These are phyloP conservation scores for Leccinum variabile DNA, from an alignment of 1,284 basidiomycete species.

Conservation along the genomic window DNA sequence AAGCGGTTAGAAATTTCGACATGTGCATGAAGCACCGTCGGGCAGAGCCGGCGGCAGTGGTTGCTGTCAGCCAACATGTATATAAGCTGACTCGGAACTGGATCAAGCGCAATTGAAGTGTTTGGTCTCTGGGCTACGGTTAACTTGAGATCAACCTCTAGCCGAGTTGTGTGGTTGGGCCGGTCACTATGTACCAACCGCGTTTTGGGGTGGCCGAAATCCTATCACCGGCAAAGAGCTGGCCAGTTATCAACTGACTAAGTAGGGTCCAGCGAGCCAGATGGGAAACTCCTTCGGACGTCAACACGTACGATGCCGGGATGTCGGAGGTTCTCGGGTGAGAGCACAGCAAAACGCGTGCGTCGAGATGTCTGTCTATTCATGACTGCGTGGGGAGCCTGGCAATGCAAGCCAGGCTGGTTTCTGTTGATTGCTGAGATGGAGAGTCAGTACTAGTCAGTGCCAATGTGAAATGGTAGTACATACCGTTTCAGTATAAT, in stretches of 20 bases:
- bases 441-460: background rate
- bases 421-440: background rate
- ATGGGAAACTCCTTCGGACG: background rate
- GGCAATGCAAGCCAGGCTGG: background rate
- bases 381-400: background rate
- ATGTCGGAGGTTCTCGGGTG: background rate
- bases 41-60: background rate
- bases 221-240: background rate
- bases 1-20: background rate
- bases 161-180: background rate
- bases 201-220: background rate
- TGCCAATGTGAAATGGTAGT: background rate
- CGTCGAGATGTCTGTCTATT: background rate
- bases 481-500: background rate
- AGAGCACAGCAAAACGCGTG: background rate
- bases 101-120: background rate
- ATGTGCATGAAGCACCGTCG: background rate
- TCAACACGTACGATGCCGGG: background rate
- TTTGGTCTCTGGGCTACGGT: background rate
- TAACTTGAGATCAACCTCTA: background rate
- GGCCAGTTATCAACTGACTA: background rate
- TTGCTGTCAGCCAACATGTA: background rate
- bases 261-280: background rate
- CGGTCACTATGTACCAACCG: background rate
- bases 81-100: too few species aligned